Base-by-base conservation (phyloP, 2,329 filamentous ascomycete species). In the Penicillium sp. region DNA sequence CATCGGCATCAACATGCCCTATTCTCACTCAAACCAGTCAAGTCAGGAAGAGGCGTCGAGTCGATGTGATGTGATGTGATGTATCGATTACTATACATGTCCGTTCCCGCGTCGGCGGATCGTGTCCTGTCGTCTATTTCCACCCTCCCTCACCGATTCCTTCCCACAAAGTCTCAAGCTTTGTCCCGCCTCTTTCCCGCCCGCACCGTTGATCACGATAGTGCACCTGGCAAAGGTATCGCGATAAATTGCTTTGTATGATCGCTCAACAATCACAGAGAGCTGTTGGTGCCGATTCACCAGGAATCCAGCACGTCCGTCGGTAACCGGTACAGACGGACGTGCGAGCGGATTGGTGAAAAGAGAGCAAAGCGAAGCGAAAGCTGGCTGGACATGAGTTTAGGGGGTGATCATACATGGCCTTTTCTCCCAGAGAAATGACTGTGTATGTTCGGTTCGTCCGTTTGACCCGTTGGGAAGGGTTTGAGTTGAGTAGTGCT, bases 381-480 rank as follows among this genome's bases (percentile, higher is more conserved):
- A 33, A 8, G 10, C 8, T 33, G 30, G 28, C 14, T n/a, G 6
- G 43, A 26, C 3, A 8, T 26, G 43, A 46, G 22, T 10, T 2
- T 4, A 11, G 16, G 22, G 28, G 35, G 51, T 22, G 10, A 53
- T 53, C 40, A 40, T n/a, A 53, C 51, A 40, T 53, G 19, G 35
- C 35, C 33, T 6, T n/a, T 11, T 53, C 51, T 53, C 51, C 13
- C 51, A 53, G 51, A 53, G 51, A 53, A 10, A 30, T 22, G 30
- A 35, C 51, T 25, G 35, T 26, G 33, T 40, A 40, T 28, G 30
- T 26, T 25, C 14, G 33, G 16, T 11, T 40, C 30, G 35, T 53
- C 16, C 45, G 45, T 26, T 14, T 22, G 19, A 22, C 19, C 19
- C 19, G 19, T 22, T 22, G 19, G 25, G 45, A 7, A 11, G 30